Evolutionary conservation across 2,329 filamentous ascomycete genomes (phyloP).

Genomic region (Thielaviopsis punctulata): DNA sequence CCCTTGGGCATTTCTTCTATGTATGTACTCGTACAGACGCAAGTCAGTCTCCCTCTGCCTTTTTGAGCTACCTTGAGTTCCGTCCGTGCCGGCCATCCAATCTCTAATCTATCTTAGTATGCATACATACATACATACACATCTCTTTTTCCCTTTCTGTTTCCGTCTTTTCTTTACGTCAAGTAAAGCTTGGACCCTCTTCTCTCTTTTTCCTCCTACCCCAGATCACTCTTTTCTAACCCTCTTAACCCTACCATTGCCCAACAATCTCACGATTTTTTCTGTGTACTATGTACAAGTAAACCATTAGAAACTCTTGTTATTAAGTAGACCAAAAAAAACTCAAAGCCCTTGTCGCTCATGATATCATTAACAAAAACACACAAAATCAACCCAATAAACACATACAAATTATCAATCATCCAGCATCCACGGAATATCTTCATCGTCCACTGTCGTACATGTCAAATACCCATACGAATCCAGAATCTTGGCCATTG

Average conservation of each 20-base stretch:
- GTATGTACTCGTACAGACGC: neutral
- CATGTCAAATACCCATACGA: slow-evolving; percentile 34
- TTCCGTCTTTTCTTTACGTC: no score
- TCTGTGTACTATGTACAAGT: no score
- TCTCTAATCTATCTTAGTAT: neutral
- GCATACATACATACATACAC: neutral
- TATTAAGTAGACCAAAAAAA: neutral
- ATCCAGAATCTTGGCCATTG: slow-evolving; percentile 22
- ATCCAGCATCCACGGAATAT: slow-evolving; percentile 32
- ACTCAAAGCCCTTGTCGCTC: neutral
- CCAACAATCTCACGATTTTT: neutral
- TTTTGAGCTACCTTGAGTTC: neutral
- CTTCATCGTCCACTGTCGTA: slow-evolving; percentile 29
- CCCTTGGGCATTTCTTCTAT: neutral
- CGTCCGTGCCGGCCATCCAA: neutral
- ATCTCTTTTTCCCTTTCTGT: no score
- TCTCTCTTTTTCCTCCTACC: neutral
- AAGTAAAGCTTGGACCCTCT: neutral
- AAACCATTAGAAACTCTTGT: neutral
- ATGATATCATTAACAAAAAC: slow-evolving; percentile 7
- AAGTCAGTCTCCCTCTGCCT: neutral
- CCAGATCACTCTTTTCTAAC: neutral
- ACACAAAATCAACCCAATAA: slow-evolving; percentile 2
- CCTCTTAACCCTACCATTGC: neutral
- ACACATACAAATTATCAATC: slow-evolving; percentile 6